Base-by-base conservation (phyloP, 495 filamentous ascomycete species). In the Trichocladium antarcticum region DNA sequence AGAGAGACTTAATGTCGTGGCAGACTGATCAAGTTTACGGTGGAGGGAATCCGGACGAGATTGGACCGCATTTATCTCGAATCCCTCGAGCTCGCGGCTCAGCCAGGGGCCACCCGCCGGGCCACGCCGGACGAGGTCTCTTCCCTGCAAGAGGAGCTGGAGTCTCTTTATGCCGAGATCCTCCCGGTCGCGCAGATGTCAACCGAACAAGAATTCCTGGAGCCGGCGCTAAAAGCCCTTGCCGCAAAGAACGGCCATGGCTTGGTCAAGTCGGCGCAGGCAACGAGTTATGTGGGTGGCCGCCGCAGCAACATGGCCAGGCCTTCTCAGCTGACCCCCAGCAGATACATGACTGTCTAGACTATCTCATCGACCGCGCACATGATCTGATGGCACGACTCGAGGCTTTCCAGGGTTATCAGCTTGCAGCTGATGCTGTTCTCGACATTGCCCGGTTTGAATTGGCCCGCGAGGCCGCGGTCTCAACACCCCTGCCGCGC, bases 91-190 rank as follows among this genome's bases (percentile, higher is more conserved):
- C 29, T 53, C 17, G 47, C 55, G 50, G 41, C 50, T 31, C 50
- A 54, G 35, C 46, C 62, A 49, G 50, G 47, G 14, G 8, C 54
- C 24, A 50, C 40, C 14, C 42, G 27, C 29, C 52, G 50, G 28
- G 54, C 58, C 14, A 40, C 57, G 14, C 22, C 49, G n/a, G 56
- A 58, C 34, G 63, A 69, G 27, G 61, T 72, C n/a, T 39, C 60
- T 16, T 64, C 67, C 0, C 47, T 82, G 19, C 70, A 79, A 55
- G 71, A 75, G 35, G 80, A 83, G 46, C 57, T 82, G 5, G 78
- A 80, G 31, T 78, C 79, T 12, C 59, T 83, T 3, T 80, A 80
- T 49, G 71, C 77, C 0, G 80, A 83, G 50, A 78, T 83, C 51
- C 69, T 78, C 11, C 71, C 78, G 2, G 67, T 83, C 28, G 74